Evolutionary conservation across 2,329 filamentous ascomycete species (phyloP).

Genomic region (Fulvia fulva): DNA sequence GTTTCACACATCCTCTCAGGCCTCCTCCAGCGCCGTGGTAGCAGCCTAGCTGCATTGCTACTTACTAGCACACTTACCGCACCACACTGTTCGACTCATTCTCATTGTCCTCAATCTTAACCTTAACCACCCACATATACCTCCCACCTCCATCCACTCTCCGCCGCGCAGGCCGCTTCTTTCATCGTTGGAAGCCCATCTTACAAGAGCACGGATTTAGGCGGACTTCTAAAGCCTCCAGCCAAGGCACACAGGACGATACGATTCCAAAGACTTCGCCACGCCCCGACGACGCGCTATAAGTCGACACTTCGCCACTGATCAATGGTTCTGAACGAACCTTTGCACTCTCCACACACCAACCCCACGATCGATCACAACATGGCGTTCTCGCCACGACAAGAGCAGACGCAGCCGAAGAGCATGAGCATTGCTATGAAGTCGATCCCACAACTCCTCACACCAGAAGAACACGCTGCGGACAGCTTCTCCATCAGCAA

Average conservation of each 20-base stretch:
- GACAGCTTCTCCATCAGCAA: conserved; percentile 18
- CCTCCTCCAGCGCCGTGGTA: conserved; percentile 9
- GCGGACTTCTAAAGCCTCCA: conserved; percentile 13
- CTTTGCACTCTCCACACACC: neutral
- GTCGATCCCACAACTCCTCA: conserved; percentile 8
- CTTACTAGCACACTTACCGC: conserved; percentile 2
- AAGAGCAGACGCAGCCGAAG: neutral
- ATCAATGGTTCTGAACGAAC: conserved; percentile 2
- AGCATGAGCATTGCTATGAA: neutral
- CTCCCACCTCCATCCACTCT: neutral
- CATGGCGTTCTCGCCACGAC: conserved; percentile 17
- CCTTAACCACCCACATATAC: conserved; percentile 4
- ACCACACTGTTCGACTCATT: conserved; percentile 6
- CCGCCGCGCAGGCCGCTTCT: neutral
- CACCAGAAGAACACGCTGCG: conserved; percentile 20
- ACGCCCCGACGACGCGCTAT: conserved; percentile 13
- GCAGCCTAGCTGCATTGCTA: conserved; percentile 11
- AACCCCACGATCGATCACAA: conserved; percentile 1
- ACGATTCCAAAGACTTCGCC: conserved; percentile 19
- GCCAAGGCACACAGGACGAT: conserved; percentile 15
- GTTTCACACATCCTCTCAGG: conserved; percentile 7
- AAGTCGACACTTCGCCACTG: conserved; percentile 12
- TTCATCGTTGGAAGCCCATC: neutral
- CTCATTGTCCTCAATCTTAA: neutral
- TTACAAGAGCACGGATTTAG: conserved; percentile 14